phyloP scores from a whole-genome alignment of 2,329 filamentous ascomycete species.

The Pestalotiopsis sp. region DNA sequence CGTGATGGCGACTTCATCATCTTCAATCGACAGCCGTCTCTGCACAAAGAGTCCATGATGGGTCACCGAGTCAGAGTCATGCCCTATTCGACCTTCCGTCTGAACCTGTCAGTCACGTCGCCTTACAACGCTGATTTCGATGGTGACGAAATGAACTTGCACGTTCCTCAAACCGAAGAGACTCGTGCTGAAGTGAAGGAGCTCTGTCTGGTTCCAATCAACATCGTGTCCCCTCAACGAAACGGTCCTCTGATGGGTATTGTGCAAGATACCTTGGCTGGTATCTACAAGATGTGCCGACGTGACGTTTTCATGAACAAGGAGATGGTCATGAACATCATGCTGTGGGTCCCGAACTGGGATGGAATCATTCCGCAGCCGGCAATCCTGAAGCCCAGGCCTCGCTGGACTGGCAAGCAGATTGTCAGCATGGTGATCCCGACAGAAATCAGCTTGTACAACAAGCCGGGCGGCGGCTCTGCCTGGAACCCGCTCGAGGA shows the following conservation, averaged over 20 bases:
- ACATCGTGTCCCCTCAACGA: slow-evolving; percentile 96
- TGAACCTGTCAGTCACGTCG: slow-evolving; percentile 96
- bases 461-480: slow-evolving; percentile 61
- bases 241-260: slow-evolving; percentile 99
- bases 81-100: slow-evolving; percentile 97
- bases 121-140: slow-evolving; percentile 99
- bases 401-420: slow-evolving; percentile 98
- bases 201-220: slow-evolving; percentile 95
- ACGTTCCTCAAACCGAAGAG: slow-evolving; percentile 97
- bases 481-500: slow-evolving; percentile 66
- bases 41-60: slow-evolving; percentile 99
- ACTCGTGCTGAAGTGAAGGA: slow-evolving; percentile 92
- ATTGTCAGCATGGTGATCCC: slow-evolving; percentile 93
- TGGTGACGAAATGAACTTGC: slow-evolving; percentile 99
- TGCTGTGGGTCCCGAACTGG: slow-evolving; percentile 98
- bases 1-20: slow-evolving; percentile 97
- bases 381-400: slow-evolving; percentile 89
- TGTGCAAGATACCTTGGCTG: slow-evolving; percentile 94
- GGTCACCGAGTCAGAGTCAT: slow-evolving; percentile 96
- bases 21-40: slow-evolving; percentile 98
- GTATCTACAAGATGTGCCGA: slow-evolving; percentile 94
- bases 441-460: slow-evolving; percentile 77
- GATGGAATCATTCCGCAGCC: slow-evolving; percentile 91
- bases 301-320: slow-evolving; percentile 89
- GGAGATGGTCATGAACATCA: slow-evolving; percentile 92